Evolutionary conservation across 495 filamentous ascomycete genomes (phyloP).

Genomic region (Letharia lupina): DNA sequence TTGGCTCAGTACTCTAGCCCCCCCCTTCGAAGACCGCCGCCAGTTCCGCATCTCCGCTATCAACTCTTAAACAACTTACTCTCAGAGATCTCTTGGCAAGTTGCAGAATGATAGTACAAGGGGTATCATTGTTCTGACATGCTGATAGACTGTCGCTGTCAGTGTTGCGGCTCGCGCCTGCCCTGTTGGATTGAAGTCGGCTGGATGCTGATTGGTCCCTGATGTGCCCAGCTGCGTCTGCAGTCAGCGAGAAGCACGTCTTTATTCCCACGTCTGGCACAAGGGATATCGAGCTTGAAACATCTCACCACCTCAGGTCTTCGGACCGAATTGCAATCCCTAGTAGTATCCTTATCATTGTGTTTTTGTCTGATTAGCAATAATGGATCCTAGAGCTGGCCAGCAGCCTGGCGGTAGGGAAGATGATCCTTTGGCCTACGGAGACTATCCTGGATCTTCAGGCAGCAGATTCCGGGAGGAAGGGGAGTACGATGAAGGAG

Average conservation of each 20-base stretch:
- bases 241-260: not conserved
- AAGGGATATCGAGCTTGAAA: not conserved
- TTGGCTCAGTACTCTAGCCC: not conserved
- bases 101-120: not conserved
- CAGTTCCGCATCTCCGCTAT: conserved; percentile 4
- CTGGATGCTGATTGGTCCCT: conserved; percentile 7
- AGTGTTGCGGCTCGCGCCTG: not conserved
- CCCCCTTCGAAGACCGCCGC: not conserved
- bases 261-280: too few relatives aligned
- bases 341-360: not conserved
- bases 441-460: conserved; percentile 38
- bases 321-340: not conserved
- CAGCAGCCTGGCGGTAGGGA: conserved; percentile 29
- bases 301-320: not conserved
- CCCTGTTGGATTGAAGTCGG: conserved; percentile 1
- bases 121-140: too few relatives aligned
- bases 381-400: conserved; percentile 11
- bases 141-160: not conserved
- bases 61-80: not conserved
- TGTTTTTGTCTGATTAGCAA: not conserved
- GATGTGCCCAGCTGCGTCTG: not conserved
- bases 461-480: conserved; percentile 23
- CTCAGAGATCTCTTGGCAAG: not conserved
- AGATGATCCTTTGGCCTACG: conserved; percentile 49
- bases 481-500: conserved; percentile 28